Conservation (phyloP, 208 protist species). For the Kentomonas sorsogonicus region DNA sequence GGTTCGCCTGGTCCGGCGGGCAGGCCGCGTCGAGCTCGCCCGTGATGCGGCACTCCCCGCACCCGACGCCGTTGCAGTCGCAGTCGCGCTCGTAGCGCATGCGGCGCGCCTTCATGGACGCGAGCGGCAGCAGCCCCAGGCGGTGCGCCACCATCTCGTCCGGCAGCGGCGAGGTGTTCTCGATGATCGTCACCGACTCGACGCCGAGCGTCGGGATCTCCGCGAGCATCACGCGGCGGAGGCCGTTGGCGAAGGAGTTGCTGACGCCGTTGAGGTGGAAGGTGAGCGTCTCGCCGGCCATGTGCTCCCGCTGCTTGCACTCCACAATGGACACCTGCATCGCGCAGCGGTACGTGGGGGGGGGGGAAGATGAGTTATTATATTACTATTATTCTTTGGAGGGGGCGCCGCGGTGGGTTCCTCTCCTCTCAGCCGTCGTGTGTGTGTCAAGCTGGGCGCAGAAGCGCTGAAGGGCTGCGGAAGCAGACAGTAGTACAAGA, state of each 20-base stretch:
- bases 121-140: constrained; percentile 97
- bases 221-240: constrained; percentile 97
- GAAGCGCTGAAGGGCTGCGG: too few relatives aligned
- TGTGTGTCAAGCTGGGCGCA: too few relatives aligned
- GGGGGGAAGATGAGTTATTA: too few relatives aligned
- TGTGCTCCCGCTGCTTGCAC: constrained; percentile 65
- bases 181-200: constrained; percentile 94
- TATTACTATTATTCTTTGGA: too few relatives aligned
- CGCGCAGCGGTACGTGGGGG: too few relatives aligned
- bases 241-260: constrained; percentile 93
- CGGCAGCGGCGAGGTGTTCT: constrained; percentile 95
- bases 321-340: constrained; percentile 84
- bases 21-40: constrained; percentile 81
- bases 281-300: constrained; percentile 79
- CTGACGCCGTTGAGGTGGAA: constrained; percentile 89
- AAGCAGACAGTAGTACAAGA: too few relatives aligned
- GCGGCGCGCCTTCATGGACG: constrained; percentile 74
- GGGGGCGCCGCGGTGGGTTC: too few relatives aligned
- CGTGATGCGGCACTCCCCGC: constrained; percentile 81
- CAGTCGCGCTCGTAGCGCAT: constrained; percentile 86
- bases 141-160: constrained; percentile 99
- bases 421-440: too few relatives aligned
- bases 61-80: constrained; percentile 70
- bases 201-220: constrained; percentile 98
- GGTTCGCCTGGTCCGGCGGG: constrained; percentile 60